phyloP scores from a whole-genome alignment of 805 yeast genomes.

The Ogataea salicorniae region DNA sequence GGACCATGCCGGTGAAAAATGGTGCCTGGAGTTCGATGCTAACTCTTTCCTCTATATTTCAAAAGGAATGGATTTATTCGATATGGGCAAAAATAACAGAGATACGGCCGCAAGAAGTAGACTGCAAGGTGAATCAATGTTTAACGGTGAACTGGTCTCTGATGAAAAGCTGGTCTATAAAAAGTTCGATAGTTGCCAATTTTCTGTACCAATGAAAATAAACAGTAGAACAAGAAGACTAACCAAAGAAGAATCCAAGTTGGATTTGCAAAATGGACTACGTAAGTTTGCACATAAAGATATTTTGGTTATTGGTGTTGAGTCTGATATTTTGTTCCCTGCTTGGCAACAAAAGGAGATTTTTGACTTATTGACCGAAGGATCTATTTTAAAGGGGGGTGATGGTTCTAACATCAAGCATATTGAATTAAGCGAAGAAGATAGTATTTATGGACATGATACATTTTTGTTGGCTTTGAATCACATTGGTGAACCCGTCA shows the following conservation, averaged over 20 bases:
- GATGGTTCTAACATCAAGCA: slow-evolving; percentile 44
- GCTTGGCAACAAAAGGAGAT: slow-evolving; percentile 92
- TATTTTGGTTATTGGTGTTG: slow-evolving; percentile 83
- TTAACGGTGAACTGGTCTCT: slow-evolving; percentile 23
- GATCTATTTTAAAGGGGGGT: slow-evolving; percentile 30
- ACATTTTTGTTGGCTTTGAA: slow-evolving; percentile 78
- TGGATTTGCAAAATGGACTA: slow-evolving; percentile 67
- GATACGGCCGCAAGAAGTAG: slow-evolving; percentile 39
- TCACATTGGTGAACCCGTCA: slow-evolving; percentile 75
- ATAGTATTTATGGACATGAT: slow-evolving; percentile 86
- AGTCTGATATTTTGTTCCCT: slow-evolving; percentile 86
- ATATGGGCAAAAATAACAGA: slow-evolving; percentile 53
- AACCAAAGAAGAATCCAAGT: slow-evolving; percentile 49
- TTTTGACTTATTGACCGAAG: slow-evolving; percentile 48
- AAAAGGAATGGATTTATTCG: slow-evolving; percentile 94
- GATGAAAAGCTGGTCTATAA: slow-evolving; percentile 25
- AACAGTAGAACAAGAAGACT: slow-evolving; percentile 41
- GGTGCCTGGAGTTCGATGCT: slow-evolving; percentile 86
- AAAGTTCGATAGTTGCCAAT: slow-evolving; percentile 31
- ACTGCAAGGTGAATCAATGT: slow-evolving; percentile 30
- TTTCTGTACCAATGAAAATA: slow-evolving; percentile 48
- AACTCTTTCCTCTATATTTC: slow-evolving; percentile 82
- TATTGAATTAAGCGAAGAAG: slow-evolving; percentile 68
- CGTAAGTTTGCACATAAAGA: slow-evolving; percentile 55
- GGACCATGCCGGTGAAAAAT: slow-evolving; percentile 94